These are phyloP conservation scores for Helianthus annuus DNA, from an alignment of 129 eudicot genomes.

Conservation along the genomic window HanXRQr2.0-SUNRISE NC_035446.2:107971019-107971518, in stretches of 20 bases:
- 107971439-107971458: conserved; percentile 3
- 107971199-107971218: conserved; percentile 67
- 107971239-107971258: conserved; percentile 98
- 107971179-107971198: conserved; percentile 46
- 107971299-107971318: conserved; percentile 9
- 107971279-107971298: conserved; percentile 29
- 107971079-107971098: conserved; percentile 42
- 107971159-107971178: conserved; percentile 78
- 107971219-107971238: conserved; percentile 85
- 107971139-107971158: conserved; percentile 86
- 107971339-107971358: conserved; percentile 11
- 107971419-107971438: neutral
- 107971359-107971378: neutral
- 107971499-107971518: too few relatives aligned
- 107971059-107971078: neutral
- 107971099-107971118: conserved; percentile 99
- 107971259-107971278: conserved; percentile 62
- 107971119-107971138: conserved; percentile 93
- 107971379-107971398: conserved; percentile 13
- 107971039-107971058: neutral
- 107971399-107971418: conserved; percentile 8
- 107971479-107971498: too few relatives aligned
- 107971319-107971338: conserved; percentile 2
- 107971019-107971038: neutral
- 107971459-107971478: neutral